Conservation (phyloP, 805 yeast species). For the Lipomyces chichibuensis region DNA sequence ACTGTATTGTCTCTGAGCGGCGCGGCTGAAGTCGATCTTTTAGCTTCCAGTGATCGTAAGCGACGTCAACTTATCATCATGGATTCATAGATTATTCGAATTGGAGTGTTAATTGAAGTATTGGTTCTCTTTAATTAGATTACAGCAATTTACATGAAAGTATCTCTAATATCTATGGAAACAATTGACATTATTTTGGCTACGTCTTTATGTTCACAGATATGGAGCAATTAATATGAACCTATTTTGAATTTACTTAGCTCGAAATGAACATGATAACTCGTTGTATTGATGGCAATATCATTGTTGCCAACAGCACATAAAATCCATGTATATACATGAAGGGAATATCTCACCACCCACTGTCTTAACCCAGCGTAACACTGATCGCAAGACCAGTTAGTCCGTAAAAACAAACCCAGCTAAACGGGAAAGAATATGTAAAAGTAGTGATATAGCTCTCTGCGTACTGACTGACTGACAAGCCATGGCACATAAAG, state of each 20-base stretch:
- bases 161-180: not conserved
- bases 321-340: not conserved
- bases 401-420: not conserved
- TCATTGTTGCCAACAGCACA: not conserved
- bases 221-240: not conserved
- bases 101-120: not conserved
- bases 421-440: constrained; percentile 7
- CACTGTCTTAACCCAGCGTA: constrained; percentile 16
- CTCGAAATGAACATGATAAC: not conserved
- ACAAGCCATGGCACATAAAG: constrained; percentile 13
- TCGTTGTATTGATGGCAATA: not conserved
- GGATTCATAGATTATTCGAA: not conserved
- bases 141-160: not conserved
- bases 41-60: too few species aligned
- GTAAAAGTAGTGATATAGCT: constrained; percentile 7
- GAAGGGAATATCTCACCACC: constrained; percentile 3
- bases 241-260: not conserved
- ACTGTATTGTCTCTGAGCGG: not conserved
- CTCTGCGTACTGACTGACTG: constrained; percentile 13
- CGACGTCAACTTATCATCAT: not conserved
- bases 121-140: not conserved
- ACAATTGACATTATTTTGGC: not conserved
- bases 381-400: not conserved
- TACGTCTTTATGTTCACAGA: not conserved
- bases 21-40: not conserved